These are phyloP conservation scores for Aspergillus sclerotioniger DNA, from an alignment of 495 filamentous ascomycete species.

Conservation along the genomic window DNA sequence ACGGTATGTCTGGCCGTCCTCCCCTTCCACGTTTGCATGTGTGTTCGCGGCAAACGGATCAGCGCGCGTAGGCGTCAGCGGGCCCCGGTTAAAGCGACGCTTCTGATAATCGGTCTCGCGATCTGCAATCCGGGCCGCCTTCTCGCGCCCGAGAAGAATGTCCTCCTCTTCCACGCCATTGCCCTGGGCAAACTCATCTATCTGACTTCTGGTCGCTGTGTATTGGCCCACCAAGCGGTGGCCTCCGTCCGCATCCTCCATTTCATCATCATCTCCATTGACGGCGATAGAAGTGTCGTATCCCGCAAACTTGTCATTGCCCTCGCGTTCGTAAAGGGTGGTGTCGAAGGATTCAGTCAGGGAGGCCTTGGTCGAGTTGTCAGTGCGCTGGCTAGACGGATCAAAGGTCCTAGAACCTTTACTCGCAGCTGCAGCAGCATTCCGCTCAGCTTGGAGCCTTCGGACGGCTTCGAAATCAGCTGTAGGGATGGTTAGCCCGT, in stretches of 20 bases:
- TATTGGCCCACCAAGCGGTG: slow-evolving; percentile 92
- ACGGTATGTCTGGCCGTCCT: slow-evolving; percentile 76
- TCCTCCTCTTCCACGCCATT: slow-evolving; percentile 89
- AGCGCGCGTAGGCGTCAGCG: slow-evolving; percentile 79
- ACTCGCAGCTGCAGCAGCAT: slow-evolving; percentile 74
- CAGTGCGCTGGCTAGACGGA: slow-evolving; percentile 80
- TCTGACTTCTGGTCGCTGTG: slow-evolving; percentile 84
- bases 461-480: slow-evolving; percentile 81
- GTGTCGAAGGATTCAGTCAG: slow-evolving; percentile 94
- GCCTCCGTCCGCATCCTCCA: slow-evolving; percentile 70
- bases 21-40: slow-evolving; percentile 62
- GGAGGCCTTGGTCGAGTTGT: slow-evolving; percentile 90
- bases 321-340: slow-evolving; percentile 81
- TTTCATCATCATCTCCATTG: slow-evolving; percentile 79
- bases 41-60: slow-evolving; percentile 81
- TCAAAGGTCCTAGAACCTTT: slow-evolving; percentile 89
- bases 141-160: slow-evolving; percentile 80
- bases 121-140: slow-evolving; percentile 83
- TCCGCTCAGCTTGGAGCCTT: slow-evolving; percentile 88
- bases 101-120: slow-evolving; percentile 98
- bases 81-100: slow-evolving; percentile 78
- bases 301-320: slow-evolving; percentile 79
- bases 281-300: slow-evolving; percentile 87
- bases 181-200: slow-evolving; percentile 90
- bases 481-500: slow-evolving; percentile 30